These are phyloP conservation scores for Psophocarpus tetragonolobus DNA, from an alignment of 306 rosid species.

Conservation along the genomic window DNA sequence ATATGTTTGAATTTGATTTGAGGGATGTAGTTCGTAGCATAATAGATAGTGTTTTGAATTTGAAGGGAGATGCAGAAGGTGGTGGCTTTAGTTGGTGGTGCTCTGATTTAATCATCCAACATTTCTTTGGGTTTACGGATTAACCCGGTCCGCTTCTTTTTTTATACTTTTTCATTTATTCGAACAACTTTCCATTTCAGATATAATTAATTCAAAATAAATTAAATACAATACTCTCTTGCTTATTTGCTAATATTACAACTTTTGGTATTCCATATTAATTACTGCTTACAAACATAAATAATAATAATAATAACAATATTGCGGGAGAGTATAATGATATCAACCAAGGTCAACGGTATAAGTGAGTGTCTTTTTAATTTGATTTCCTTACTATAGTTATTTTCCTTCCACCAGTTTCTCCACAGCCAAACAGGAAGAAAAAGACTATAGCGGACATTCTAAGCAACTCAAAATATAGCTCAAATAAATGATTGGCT, in stretches of 20 bases:
- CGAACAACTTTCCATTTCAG: conserved; percentile 22
- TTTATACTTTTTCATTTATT: background rate
- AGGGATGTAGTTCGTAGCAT: conserved; percentile 8
- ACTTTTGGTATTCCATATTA: background rate
- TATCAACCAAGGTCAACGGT: conserved; percentile 20
- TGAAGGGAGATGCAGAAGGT: conserved; percentile 29
- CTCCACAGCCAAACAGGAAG: background rate
- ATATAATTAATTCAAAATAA: conserved; percentile 12
- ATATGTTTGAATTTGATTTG: conserved; percentile 22
- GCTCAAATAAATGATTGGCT: background rate
- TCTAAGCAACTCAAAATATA: conserved; percentile 11
- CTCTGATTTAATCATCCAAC: conserved; percentile 41
- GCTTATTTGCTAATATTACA: background rate
- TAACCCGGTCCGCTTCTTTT: background rate
- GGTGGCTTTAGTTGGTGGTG: conserved; percentile 33
- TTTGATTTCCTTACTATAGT: background rate
- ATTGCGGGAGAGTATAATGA: too few relatives aligned
- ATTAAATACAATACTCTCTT: background rate
- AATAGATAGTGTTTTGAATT: conserved; percentile 26
- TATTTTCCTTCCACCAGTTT: background rate
- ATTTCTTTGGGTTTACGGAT: conserved; percentile 67
- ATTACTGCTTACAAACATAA: background rate
- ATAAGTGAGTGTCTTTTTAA: background rate
- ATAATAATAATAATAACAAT: background rate
- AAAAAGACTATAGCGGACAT: background rate